Evolutionary conservation across 2,329 filamentous ascomycete species (phyloP), one percentile per base, ranked within the genome.

Genomic region (Ascochyta lentis): DNA sequence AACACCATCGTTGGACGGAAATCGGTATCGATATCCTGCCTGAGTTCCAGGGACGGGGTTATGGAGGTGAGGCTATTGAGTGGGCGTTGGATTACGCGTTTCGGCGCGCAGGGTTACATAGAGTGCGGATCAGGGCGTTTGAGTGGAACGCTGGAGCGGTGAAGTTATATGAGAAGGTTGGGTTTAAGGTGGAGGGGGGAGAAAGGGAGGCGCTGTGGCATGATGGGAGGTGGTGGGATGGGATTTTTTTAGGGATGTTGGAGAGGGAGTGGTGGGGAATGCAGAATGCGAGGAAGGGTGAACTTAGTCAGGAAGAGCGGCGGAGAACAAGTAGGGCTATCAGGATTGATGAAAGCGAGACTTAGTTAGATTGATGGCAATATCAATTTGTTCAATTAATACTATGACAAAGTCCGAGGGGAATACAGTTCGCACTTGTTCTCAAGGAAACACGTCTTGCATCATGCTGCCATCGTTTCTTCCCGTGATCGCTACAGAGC

Each of bases 31-130:
- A 67, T 0, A 69, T 82, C 5, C 59, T 74, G 2, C 60, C 67
- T 0, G 7, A 52, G 0, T 74, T 76, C 47, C 77, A 80, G 49
- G 68, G 71, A 0, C 59, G 72, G 19, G 80, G 81, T 0, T 83
- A 83, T 49, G 81, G 81, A 1, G 63, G 60, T 6, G 81, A 83
- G 59, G 77, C 79, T 0, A 78, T 83, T 40, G 68, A 71, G 24
- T 84, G 80, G 80, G 75, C 67, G 0, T 59, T 82, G 3, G 73
- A 79, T 23, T 83, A 80, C 75, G 77, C 77, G 0, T 84, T 84
- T 58, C 60, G 64, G 6, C 68, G 69, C n/a, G 79, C 73, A 0
- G 77, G 77, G 0, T 61, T 81, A 66, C 81, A 83, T 57, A 68
- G 77, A 4, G 76, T 83, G 16, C 66, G 62, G 10, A 73, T 83